Evolutionary conservation across 495 filamentous ascomycete species (phyloP), one percentile per base, ranked within the genome.

Genomic region (Aspergillus olivimuriae): DNA sequence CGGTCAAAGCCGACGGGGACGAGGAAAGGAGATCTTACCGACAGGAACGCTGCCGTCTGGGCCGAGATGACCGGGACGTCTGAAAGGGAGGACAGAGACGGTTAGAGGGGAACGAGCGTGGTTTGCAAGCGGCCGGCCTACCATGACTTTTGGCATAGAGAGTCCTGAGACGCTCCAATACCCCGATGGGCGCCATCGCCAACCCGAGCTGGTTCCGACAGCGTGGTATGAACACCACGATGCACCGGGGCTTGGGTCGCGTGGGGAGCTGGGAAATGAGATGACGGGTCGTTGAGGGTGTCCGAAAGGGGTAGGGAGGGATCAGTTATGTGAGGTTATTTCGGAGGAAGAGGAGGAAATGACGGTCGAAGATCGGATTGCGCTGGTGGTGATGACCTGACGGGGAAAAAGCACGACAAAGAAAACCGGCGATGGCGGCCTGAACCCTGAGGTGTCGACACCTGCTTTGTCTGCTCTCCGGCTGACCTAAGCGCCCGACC

Each of bases 21-120:
- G 23, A 22, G 24, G 24, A 28, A 28, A 46, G 32, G 43, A 38
- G 44, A 36, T 65, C 73, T 43, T 70, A 80, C 74, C 46, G 76
- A 81, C 38, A 78, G 56, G n/a, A 64, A 37, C 41, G 63, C 68
- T 45, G 74, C 72, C 39, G 66, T 63, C 34, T 53, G 57, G 43
- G 62, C 58, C 43, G 76, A 72, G 34, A 81, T 62, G 28, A 70
- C 62, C 19, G 77, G 77, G 46, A 65, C 63, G 53, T 63, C 62
- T 68, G 39, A 44, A 31, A 14, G n/a, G 41, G 40, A 46, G n/a
- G 24, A 6, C 11, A 28, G 24, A 28, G 11, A 47, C 31, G 30
- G 32, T 53, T 43, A 52, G 41, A 28, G 6, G 39, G 3, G 6
- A 30, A 43, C 16, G 8, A 22, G 36, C 15, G 34, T 46, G 19